Base-by-base conservation (phyloP, 805 yeast genomes). In the Pichia nakasei region DNA sequence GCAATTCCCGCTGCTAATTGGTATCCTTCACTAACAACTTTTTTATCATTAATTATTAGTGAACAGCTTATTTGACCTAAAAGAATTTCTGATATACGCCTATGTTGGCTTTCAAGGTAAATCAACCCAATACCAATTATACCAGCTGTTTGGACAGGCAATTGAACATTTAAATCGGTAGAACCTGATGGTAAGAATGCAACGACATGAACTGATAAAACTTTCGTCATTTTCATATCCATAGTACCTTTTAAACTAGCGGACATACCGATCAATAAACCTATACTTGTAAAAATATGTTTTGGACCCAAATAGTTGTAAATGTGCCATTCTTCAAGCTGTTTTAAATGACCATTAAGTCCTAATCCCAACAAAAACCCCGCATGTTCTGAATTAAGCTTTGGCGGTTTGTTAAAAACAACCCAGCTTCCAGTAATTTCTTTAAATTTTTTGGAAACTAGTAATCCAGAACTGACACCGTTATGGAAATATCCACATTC, bases 331-430 rank as follows among this genome's bases (percentile, higher is more conserved):
- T 93, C 96, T 55, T 91, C 97, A 22, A 93, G 64, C 35, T 72
- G 70, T 45, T 75, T 78, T 53, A 93, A 64, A 58, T 89, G 96
- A 0, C 97, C 97, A 62, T 86, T 86, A 26, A 93, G 65, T 0
- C 99, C 99, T 22, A 93, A 67, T 0, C 97, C 98, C 18, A 87
- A 64, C n/a, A 93, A 63, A 52, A 93, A 88, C 0, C 99, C 99
- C 20, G 96, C 97, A 66, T 89, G 96, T 48, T 85, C 89, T 0
- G 95, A 75, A 52, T 77, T 79, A 27, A 84, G 59, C 5, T 66
- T 71, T 1, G 73, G 72, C 0, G 96, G 96, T 52, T 80, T 82
- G 53, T 86, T 86, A 58, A 85, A 87, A 1, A 83, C 82, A 32
- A 91, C 84, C 97, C 97, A 91, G 52, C 94, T 80, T 1, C 97